Evolutionary conservation across 495 filamentous ascomycete species (phyloP).

Genomic region (Cercophora newfieldiana): DNA sequence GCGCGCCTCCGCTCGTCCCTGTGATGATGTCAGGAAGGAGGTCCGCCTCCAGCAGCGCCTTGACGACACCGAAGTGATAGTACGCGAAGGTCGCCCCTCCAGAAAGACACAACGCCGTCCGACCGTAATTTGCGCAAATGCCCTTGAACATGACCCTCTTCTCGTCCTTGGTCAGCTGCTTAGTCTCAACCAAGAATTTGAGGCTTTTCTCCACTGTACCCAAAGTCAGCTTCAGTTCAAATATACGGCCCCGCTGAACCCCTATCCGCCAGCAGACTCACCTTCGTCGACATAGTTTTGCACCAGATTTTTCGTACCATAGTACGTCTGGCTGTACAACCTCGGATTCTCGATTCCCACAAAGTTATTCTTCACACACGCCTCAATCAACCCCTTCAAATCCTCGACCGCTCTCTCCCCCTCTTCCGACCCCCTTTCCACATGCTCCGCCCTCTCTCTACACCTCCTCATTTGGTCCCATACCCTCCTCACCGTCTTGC

Average conservation of each 20-base stretch:
- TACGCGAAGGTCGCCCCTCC: slow-evolving; percentile 97
- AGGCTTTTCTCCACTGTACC: slow-evolving; percentile 59
- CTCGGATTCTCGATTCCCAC: slow-evolving; percentile 91
- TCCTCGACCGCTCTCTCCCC: slow-evolving; percentile 64
- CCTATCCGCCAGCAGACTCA: slow-evolving; percentile 29
- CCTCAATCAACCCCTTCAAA: slow-evolving; percentile 73
- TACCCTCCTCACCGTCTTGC: slow-evolving; percentile 73
- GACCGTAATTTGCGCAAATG: slow-evolving; percentile 84
- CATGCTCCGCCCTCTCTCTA: slow-evolving; percentile 58
- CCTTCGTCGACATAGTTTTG: slow-evolving; percentile 87
- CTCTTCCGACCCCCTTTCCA: slow-evolving; percentile 25
- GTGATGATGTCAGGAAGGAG: slow-evolving; percentile 92
- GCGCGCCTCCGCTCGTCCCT: slow-evolving; percentile 89
- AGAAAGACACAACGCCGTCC: slow-evolving; percentile 87
- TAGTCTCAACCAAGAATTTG: slow-evolving; percentile 64
- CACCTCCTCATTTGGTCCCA: slow-evolving; percentile 67
- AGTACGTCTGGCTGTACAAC: slow-evolving; percentile 94
- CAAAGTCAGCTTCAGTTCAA: background rate
- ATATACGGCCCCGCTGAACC: background rate
- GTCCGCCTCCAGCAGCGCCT: slow-evolving; percentile 83
- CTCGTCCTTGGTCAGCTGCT: slow-evolving; percentile 64
- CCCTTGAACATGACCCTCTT: slow-evolving; percentile 87
- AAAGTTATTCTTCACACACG: slow-evolving; percentile 96
- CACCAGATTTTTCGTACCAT: slow-evolving; percentile 89
- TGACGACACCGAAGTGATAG: slow-evolving; percentile 93